Base-by-base conservation (phyloP, 2,329 filamentous ascomycete genomes). In the Falciphora oryzae region DNA sequence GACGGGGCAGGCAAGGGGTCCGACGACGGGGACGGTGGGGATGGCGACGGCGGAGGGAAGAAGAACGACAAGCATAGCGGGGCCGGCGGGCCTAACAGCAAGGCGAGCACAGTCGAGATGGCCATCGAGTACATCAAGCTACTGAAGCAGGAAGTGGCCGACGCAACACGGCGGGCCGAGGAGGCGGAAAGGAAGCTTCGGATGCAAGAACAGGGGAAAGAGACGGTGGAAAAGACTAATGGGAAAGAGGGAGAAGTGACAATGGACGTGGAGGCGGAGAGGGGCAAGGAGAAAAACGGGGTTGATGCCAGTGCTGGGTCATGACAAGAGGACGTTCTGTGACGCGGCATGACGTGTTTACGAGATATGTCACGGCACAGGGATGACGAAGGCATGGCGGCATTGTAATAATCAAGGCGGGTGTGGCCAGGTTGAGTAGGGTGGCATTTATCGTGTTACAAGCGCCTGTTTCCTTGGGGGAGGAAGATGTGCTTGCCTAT, bases 61-160 rank as follows among this genome's bases (percentile, higher is more conserved):
- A 77, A 77, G 65, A 76, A 78, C 66, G 70, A 75, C 59, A 78
- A 76, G 65, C 71, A 65, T 70, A 78, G 78, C 64, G 70, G 72
- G 13, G 75, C 75, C 8, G 80, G 78, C 65, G 83, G 86, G 63
- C 87, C 90, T 38, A 93, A 89, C 71, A 97, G 93, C 77, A 99
- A 98, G 75, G 95, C 95, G 1, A 96, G 91, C 70, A 97, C 96
- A 0, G 95, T 99, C n/a, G 95, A 99, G 77, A 89, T 91, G 77
- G 95, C 95, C 1, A 98, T 98, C 71, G 89, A 93, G 65, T 97
- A 98, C 73, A 97, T 99, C 78, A 94, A 92, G 76, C 84, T 88
- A 66, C 77, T 99, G 67, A 88, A 96, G 76, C 80, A 85, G 70
- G 90, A 96, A 73, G 79, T 92, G 22, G 84, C 82, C 2, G 84